Conservation (phyloP, 2,329 filamentous ascomycete genomes). For the Curvularia sp. region DNA sequence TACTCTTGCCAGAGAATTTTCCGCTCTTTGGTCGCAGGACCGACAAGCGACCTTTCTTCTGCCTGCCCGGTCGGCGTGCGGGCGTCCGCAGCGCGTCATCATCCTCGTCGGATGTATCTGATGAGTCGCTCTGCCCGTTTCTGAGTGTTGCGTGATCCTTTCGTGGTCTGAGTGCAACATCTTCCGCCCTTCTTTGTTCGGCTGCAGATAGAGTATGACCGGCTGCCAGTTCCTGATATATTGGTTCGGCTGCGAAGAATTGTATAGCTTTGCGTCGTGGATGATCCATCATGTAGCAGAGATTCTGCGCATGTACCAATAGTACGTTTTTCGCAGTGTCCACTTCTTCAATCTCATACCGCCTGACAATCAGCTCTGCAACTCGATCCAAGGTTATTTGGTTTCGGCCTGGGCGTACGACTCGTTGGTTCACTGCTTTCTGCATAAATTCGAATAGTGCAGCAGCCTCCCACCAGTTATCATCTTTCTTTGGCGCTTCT, state of each 20-base stretch:
- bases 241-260: conserved; percentile 42
- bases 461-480: conserved; percentile 51
- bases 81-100: conserved; percentile 30
- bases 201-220: conserved; percentile 39
- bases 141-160: conserved; percentile 37
- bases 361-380: conserved; percentile 43
- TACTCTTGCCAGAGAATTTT: conserved; percentile 48
- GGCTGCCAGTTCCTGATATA: conserved; percentile 41
- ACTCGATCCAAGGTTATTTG: conserved; percentile 45
- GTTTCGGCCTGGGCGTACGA: conserved; percentile 37
- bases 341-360: conserved; percentile 48
- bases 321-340: conserved; percentile 44
- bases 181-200: conserved; percentile 41
- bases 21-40: conserved; percentile 45
- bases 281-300: conserved; percentile 51
- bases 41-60: conserved; percentile 43
- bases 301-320: conserved; percentile 46
- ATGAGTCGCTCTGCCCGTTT: conserved; percentile 32
- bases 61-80: conserved; percentile 27
- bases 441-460: conserved; percentile 52
- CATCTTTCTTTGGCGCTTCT: conserved; percentile 45
- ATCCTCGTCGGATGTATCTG: conserved; percentile 30
- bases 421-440: conserved; percentile 45
- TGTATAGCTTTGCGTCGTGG: conserved; percentile 39
- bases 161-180: conserved; percentile 39